Base-by-base conservation (phyloP, 1,284 basidiomycete species). In the Ganoderma lingzhi region DNA sequence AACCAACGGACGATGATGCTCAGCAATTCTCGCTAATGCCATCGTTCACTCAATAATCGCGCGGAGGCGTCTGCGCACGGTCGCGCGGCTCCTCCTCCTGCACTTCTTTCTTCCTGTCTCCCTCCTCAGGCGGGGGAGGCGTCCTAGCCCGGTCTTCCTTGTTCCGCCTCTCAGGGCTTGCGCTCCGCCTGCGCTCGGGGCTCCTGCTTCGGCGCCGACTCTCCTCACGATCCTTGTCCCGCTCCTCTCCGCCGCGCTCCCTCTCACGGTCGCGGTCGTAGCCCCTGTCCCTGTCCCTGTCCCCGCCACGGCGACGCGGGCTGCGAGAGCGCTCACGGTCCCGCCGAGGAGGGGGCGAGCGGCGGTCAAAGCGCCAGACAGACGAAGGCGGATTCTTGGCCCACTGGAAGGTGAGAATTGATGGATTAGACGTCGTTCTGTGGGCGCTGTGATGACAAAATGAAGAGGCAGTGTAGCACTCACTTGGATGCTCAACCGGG, bases 321-420 rank as follows among this genome's bases (percentile, higher is more conserved):
- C 82, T 81, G 61, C 82, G 82, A 69, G 82, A 82, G 65, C 82
- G 78, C 23, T 80, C 80, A 63, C 82, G 78, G 71, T 81, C 83
- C 75, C 83, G 86, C 69, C 84, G 84, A 37, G 86, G 85, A 71
- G 86, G 86, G 23, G 88, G 84, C 51, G 85, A 83, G 68, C 87
- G 87, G 71, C 89, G 83, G 67, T 95, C 93, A 75, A 91, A 91
- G 71, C 94, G 91, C 94, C 94, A 96, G 39, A 94, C 91, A 14
- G 93, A 89, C 55, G 93, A 95, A 5, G 94, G 94, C 59, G 95
- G 94, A 75, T 93, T 94, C 81, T 96, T 96, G 66, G 95, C 95
- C 95, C 95, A 96, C 93, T 96, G 76, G 0, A 35, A 32, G 39
- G 53, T 71, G 30, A 30, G 15, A 53, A 56, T 2, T n/a, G 44